A percentile compares a stretch with the other conserved stretches of the same genome.
phyloP scores from a whole-genome alignment of 805 yeast species.

The Ogataea pini region DNA sequence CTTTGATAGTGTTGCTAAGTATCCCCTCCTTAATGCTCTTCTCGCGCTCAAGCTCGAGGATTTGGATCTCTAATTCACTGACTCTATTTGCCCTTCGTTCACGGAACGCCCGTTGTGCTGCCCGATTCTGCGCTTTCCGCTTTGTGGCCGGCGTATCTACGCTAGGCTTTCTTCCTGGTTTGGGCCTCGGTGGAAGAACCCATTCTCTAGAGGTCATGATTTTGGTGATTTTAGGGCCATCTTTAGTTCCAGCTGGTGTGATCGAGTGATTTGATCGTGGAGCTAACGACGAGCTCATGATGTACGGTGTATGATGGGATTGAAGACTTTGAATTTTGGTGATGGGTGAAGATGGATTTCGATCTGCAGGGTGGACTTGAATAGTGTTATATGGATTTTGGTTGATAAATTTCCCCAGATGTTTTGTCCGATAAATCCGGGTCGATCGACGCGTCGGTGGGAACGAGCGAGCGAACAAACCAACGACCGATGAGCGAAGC shows the following conservation, averaged over 20 bases:
- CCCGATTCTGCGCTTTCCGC: constrained; percentile 87
- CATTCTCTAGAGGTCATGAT: constrained; percentile 61
- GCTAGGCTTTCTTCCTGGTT: constrained; percentile 52
- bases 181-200: constrained; percentile 63
- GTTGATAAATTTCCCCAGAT: neutral
- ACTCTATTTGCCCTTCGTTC: constrained; percentile 84
- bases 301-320: neutral
- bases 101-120: constrained; percentile 91
- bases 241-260: constrained; percentile 15
- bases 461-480: neutral
- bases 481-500: neutral
- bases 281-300: constrained; percentile 27
- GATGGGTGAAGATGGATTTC: neutral
- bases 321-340: too few relatives aligned
- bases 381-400: neutral
- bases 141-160: constrained; percentile 79
- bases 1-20: constrained; percentile 51
- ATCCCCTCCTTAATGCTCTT: constrained; percentile 60
- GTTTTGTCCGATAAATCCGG: neutral
- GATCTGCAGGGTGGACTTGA: neutral
- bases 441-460: neutral
- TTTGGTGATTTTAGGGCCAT: constrained; percentile 39
- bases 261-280: constrained; percentile 24
- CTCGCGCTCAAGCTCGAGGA: constrained; percentile 67
- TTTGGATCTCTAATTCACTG: constrained; percentile 70